Conservation (phyloP, 345 rosid genomes). For the Salix arbutifolia region DNA sequence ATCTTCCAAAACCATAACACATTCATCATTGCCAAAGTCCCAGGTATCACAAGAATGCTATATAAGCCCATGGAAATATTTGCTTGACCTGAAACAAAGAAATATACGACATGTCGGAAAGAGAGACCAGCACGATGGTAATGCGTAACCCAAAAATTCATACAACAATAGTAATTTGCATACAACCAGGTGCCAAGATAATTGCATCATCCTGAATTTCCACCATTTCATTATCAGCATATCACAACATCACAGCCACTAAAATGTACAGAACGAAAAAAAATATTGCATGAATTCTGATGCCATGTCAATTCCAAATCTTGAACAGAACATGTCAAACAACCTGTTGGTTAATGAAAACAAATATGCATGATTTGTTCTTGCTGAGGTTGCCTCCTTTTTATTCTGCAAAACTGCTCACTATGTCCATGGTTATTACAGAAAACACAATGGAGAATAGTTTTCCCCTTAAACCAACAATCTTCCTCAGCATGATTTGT, state of each 20-base stretch:
- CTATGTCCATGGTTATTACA: too few species aligned
- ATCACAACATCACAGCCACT: not conserved
- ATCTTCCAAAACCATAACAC: conserved; percentile 79
- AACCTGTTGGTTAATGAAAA: not conserved
- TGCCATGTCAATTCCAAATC: not conserved
- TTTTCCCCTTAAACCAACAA: too few species aligned
- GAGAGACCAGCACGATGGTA: not conserved
- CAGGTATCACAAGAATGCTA: conserved; percentile 52
- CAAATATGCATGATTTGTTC: not conserved
- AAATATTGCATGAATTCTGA: not conserved
- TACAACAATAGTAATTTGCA: not conserved
- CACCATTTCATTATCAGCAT: not conserved
- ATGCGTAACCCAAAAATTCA: not conserved
- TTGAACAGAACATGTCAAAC: not conserved
- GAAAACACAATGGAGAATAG: too few species aligned
- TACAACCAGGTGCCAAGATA: not conserved
- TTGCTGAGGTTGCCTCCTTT: too few species aligned
- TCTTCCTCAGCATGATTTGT: too few species aligned
- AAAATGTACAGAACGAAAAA: too few species aligned
- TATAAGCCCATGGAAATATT: conserved; percentile 67
- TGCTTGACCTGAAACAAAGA: conserved; percentile 47
- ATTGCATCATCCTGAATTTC: not conserved
- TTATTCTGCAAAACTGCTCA: too few species aligned
- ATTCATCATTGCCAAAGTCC: conserved; percentile 51
- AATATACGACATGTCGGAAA: not conserved